These are phyloP conservation scores for Tagetes patula DNA, from an alignment of 129 eudicot genomes.

Conservation along the genomic window DNA sequence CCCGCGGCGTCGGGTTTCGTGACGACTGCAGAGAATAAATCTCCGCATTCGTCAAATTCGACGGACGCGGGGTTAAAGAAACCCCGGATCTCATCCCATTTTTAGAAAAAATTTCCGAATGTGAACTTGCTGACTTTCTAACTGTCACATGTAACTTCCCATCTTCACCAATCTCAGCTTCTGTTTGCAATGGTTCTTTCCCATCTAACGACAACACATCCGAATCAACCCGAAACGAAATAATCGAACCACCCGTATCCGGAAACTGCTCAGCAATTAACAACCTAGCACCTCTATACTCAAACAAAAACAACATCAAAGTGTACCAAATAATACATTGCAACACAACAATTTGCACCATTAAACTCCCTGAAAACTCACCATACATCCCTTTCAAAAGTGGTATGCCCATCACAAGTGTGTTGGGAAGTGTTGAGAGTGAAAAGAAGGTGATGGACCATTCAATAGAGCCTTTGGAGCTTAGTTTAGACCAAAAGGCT, in stretches of 20 bases:
- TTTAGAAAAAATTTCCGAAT: slow-evolving; percentile 70
- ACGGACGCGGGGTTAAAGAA: slow-evolving; percentile 60
- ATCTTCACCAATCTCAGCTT: slow-evolving; percentile 87
- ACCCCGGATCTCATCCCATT: slow-evolving; percentile 51
- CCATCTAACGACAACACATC: slow-evolving; percentile 78
- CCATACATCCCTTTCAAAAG: slow-evolving; percentile 90
- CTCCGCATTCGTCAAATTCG: slow-evolving; percentile 78
- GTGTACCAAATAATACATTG: slow-evolving; percentile 96
- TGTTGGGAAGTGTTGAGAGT: slow-evolving; percentile 75
- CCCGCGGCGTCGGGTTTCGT: slow-evolving; percentile 75
- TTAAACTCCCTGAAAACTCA: slow-evolving; percentile 68
- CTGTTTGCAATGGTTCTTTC: slow-evolving; percentile 76
- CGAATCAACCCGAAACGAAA: slow-evolving; percentile 74
- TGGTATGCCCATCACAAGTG: slow-evolving; percentile 94
- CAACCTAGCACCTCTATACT: slow-evolving; percentile 76
- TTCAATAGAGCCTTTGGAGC: slow-evolving; percentile 73
- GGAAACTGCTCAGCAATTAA: slow-evolving; percentile 89
- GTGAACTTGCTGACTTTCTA: slow-evolving; percentile 71
- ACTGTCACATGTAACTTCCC: slow-evolving; percentile 85
- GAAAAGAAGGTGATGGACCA: slow-evolving; percentile 93
- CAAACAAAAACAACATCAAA: slow-evolving; percentile 78
- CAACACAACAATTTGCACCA: slow-evolving; percentile 91
- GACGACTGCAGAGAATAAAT: slow-evolving; percentile 81
- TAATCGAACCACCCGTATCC: slow-evolving; percentile 72
- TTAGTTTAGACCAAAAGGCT: slow-evolving; percentile 63